A percentile compares a stretch with the other conserved stretches of the same genome.
These are phyloP conservation scores for Chrysosphaeria jannelii DNA, from an alignment of 2,329 filamentous ascomycete species.

Conservation along the genomic window DNA sequence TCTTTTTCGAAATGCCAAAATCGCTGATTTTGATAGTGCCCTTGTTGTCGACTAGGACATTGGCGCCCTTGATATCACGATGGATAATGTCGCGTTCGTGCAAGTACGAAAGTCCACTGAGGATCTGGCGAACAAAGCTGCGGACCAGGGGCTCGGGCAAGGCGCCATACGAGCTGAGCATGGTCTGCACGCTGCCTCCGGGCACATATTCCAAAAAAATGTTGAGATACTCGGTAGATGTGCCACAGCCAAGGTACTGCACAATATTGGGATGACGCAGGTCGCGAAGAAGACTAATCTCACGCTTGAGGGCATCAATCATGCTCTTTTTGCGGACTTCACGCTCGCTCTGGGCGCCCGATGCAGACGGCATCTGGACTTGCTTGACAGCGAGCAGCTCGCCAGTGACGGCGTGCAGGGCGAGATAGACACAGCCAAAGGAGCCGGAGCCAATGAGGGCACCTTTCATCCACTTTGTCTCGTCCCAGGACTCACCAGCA, in stretches of 20 bases:
- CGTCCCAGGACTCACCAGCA: constrained; percentile 77
- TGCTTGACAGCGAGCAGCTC: constrained; percentile 97
- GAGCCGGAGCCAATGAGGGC: constrained; percentile 89
- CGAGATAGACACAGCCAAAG: constrained; percentile 85
- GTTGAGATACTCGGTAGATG: constrained; percentile 72
- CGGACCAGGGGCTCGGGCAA: constrained; percentile 78
- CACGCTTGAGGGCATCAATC: constrained; percentile 89
- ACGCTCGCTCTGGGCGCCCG: constrained; percentile 45
- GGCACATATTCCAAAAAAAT: constrained; percentile 99
- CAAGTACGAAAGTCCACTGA: constrained; percentile 74
- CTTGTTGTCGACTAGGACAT: constrained; percentile 96
- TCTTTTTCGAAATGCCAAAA: constrained; percentile 94
- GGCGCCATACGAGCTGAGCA: constrained; percentile 95
- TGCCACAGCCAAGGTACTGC: constrained; percentile 86
- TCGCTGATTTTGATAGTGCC: constrained; percentile 97
- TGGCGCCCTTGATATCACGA: constrained; percentile 95
- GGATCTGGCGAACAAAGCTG: constrained; percentile 88
- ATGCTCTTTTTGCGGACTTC: constrained; percentile 90
- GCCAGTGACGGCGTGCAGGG: constrained; percentile 80
- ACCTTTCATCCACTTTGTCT: constrained; percentile 98
- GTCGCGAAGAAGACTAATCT: constrained; percentile 80
- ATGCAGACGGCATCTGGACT: constrained; percentile 57
- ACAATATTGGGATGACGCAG: constrained; percentile 93
- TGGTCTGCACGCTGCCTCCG: constrained; percentile 86
- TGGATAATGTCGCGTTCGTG: constrained; percentile 93